Base-by-base conservation (phyloP, 805 yeast genomes). In the Candida morakotiae region DNA sequence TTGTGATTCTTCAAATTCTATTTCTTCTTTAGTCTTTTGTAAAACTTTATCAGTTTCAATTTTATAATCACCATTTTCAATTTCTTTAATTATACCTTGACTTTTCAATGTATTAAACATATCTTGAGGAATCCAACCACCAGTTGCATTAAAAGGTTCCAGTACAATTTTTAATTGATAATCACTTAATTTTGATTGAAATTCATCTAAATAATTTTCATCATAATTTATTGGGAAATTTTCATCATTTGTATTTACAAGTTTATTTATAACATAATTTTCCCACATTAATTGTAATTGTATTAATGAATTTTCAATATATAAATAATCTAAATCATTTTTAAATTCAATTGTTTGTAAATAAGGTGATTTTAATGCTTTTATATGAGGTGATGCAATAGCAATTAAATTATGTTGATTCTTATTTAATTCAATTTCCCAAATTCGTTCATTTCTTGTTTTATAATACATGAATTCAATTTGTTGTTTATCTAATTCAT, bases 121-220 rank as follows among this genome's bases (percentile, higher is more conserved):
- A 55, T 87, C 95, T 55, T 87, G 96, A 13, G 98, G 96, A 40
- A 93, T 75, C 96, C 97, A 91, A 4, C 96, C 96, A 38, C 85
- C 83, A 17, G 96, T 84, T 32, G 91, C 91, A 21, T 86, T 82
- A 60, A 87, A 89, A 28, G 97, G 96, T 35, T 79, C 73, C 5
- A 80, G 69, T 25, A 82, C 73, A 32, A 84, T 62, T 47, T 77
- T 79, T 45, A 75, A 64, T 60, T 87, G 91, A 66, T 86, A 84
- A 21, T 69, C 73, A 41, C 75, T 79, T 48, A 87, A 69, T 18
- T 73, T 75, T 16, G 66, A 52, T 36, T 76, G 77, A 52, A 81
- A 83, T 35, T 66, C 57, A 41, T 78, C 77, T 30, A 84, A 60
- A 45, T 77, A 81, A 30, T 68, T 76, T 28, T 78, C 81, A 26